These are phyloP conservation scores for Ilex asprella DNA, from an alignment of 257 asterid genomes.

Conservation along the genomic window DNA sequence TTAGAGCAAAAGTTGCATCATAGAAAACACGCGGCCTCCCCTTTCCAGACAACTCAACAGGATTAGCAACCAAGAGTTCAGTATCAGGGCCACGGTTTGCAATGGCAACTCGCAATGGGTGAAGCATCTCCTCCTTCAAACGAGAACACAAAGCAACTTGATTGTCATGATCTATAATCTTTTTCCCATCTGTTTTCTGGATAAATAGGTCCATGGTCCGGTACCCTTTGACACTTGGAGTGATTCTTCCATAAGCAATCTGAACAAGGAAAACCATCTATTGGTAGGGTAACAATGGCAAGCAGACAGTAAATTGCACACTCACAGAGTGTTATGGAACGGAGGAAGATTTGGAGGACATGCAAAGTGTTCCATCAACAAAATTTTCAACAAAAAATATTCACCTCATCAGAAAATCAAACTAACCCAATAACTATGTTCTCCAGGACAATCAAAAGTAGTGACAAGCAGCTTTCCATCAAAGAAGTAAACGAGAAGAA, in stretches of 20 bases:
- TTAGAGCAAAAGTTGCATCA: slow-evolving; percentile 39
- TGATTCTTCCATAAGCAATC: slow-evolving; percentile 44
- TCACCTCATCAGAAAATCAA: too few relatives aligned
- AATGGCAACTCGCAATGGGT: slow-evolving; percentile 40
- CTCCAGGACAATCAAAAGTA: too few relatives aligned
- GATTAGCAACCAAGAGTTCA: slow-evolving; percentile 48
- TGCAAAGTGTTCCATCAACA: too few relatives aligned
- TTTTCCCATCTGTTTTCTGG: slow-evolving; percentile 34
- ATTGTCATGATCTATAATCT: slow-evolving; percentile 33
- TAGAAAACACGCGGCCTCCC: slow-evolving; percentile 49
- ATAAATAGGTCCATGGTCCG: slow-evolving; percentile 39
- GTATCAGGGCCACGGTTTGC: slow-evolving; percentile 54
- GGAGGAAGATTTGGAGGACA: too few relatives aligned
- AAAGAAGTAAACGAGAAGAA: too few relatives aligned
- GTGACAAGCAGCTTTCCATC: too few relatives aligned
- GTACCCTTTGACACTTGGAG: slow-evolving; percentile 25
- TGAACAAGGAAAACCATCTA: slow-evolving; percentile 13
- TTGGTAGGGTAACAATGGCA: background rate
- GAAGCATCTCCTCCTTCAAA: slow-evolving; percentile 43
- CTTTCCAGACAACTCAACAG: slow-evolving; percentile 46
- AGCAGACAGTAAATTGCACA: background rate
- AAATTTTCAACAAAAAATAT: too few relatives aligned
- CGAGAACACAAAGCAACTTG: slow-evolving; percentile 33
- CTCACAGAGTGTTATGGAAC: background rate
- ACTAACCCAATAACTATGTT: too few relatives aligned